Base-by-base conservation (phyloP, 179 eudicot species). In the Corrigiola litoralis region DNA sequence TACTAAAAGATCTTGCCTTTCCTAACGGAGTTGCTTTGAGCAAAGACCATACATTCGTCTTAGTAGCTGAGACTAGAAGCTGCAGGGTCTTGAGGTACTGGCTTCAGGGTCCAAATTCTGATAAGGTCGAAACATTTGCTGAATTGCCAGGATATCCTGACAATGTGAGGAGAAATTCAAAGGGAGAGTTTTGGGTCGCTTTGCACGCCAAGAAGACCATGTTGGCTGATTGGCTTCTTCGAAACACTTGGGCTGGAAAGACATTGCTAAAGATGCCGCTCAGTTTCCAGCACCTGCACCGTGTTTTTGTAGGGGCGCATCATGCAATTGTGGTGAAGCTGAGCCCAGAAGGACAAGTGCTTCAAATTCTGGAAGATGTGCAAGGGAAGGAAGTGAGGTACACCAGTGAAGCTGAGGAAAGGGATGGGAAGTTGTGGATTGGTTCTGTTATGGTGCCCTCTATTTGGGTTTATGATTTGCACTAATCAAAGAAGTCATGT, bases 131-230 rank as follows among this genome's bases (percentile, higher is more conserved):
- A 20, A 73, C 73, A 38, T 87, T 89, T 29, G 73, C 77, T 0
- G 82, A 75, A 41, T 32, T 92, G 40, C 95, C 88, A 0, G 96
- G 98, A 11, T 80, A 63, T 70, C 95, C 95, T 3, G 95, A 92
- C 81, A 92, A 92, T 11, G 62, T 92, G 2, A 83, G 96, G 73
- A 77, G 88, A 45, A 92, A 87, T 58, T 53, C 84, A 2, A 72
- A 77, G 5, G 96, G 95, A 0, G 95, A 92, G 48, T 92, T 89
- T 65, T 92, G 96, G 97, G 92, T 92, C 28, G 96, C 84, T 17
- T 25, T 91, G 65, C 94, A 91, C 60, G 62, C 82, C 1, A 91
- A 89, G 69, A 83, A 74, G 37, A 77, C 83, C 8, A 23, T 36
- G 4, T 40, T 88, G 11, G 69, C 90, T 2, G 62, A 79, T 28